Base-by-base conservation (phyloP, 2,329 filamentous ascomycete genomes). In the Tetracladium maxilliforme region DNA sequence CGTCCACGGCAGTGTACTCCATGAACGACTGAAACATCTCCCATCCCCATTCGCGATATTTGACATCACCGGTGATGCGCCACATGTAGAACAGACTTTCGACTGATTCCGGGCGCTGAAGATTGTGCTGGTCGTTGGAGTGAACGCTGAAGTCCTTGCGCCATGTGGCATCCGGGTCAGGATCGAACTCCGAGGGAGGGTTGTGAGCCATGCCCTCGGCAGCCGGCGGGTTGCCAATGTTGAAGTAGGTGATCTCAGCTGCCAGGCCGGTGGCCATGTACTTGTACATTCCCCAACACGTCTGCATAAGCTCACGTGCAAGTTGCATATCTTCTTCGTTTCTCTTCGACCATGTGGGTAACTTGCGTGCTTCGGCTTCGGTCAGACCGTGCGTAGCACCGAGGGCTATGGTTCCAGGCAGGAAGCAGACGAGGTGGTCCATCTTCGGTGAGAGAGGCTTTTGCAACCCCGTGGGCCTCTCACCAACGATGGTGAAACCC, bases 1-100 rank as follows among this genome's bases (percentile, higher is more conserved):
- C 76, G 21, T 70, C 62, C 3, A 93, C 77, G 6, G 78, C 70
- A 1, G 82, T 92, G 50, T 93, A 67, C 41, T 83, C 76, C 50
- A 87, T 63, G 46, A 98, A 98, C 1, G 77, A 73, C 47, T 82
- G 74, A 56, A 98, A 98, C 75, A 98, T 95, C 39, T 93, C 77
- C 90, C 90, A 98, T 10, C 90, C 90, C 87, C 87, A 95, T 41
- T 94, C 73, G 14, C 90, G 70, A 51, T 98, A 98, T 36, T 72
- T 76, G 19, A 69, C 60, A 33, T 98, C 86, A 14, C 80, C 82
- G 1, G 90, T 98, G 48, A 98, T 92, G 33, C 90, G 76, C 79
- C 87, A 98, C 84, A 98, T 92, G 56, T 95, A 93, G 43, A 98
- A 86, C 32, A 98, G 57, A 31, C 75, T 86, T 56, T 98, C 90